A percentile compares a stretch with the other conserved stretches of the same genome.
phyloP scores from a whole-genome alignment of 257 asterid genomes.

The Solanum pimpinellifolium region DNA sequence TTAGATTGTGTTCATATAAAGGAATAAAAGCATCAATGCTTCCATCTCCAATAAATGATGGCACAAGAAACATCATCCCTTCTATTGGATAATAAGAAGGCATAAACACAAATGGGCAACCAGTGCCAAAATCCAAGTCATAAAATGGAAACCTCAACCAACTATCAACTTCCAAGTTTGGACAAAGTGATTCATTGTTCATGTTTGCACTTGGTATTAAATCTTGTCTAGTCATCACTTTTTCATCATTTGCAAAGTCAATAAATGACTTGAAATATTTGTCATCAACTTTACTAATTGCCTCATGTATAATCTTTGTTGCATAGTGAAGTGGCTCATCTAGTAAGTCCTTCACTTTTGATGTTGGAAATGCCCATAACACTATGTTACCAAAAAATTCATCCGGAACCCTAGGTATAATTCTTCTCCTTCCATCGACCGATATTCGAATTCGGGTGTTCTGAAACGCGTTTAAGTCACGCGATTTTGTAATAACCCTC shows the following conservation, averaged over 20 bases:
- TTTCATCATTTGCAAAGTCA: slow-evolving; percentile 38
- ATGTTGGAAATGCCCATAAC: slow-evolving; percentile 59
- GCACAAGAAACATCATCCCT: slow-evolving; percentile 57
- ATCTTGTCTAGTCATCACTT: slow-evolving; percentile 25
- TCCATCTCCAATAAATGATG: slow-evolving; percentile 56
- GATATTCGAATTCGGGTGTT: slow-evolving; percentile 46
- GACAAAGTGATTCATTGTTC: slow-evolving; percentile 36
- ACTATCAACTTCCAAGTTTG: slow-evolving; percentile 70
- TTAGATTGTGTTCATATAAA: slow-evolving; percentile 36
- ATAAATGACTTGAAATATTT: slow-evolving; percentile 62
- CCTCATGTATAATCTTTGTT: slow-evolving; percentile 49
- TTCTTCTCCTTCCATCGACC: slow-evolving; percentile 38
- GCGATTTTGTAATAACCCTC: slow-evolving; percentile 55
- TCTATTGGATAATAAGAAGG: slow-evolving; percentile 62
- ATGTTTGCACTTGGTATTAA: slow-evolving; percentile 50
- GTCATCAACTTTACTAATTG: slow-evolving; percentile 36
- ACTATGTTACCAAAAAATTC: slow-evolving; percentile 69
- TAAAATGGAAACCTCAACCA: slow-evolving; percentile 77
- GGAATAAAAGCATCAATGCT: slow-evolving; percentile 65
- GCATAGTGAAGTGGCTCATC: slow-evolving; percentile 34
- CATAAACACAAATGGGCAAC: slow-evolving; percentile 56
- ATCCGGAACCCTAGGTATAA: slow-evolving; percentile 39
- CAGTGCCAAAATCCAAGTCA: slow-evolving; percentile 68
- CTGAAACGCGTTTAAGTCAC: slow-evolving; percentile 29
- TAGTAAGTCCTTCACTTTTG: slow-evolving; percentile 33